phyloP scores from a whole-genome alignment of 1,284 basidiomycete genomes.

The Ceratobasidium sp. region DNA sequence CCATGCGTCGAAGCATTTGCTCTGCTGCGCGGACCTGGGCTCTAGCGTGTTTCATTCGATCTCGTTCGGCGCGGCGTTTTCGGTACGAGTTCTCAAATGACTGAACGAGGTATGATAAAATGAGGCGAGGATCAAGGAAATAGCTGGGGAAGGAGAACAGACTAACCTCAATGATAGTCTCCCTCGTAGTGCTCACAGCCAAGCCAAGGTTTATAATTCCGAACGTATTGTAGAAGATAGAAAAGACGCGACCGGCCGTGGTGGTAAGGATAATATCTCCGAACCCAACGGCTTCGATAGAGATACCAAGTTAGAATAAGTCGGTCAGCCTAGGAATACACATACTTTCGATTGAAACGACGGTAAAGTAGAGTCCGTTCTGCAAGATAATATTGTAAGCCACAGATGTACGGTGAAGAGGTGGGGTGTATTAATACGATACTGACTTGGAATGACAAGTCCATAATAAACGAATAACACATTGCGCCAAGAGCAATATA shows the following conservation, averaged over 20 bases:
- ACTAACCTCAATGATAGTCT: conserved; percentile 73
- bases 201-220: conserved; percentile 65
- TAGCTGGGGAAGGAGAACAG: neutral
- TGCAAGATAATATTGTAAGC: neutral
- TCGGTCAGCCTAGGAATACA: neutral
- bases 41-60: conserved; percentile 59
- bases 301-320: conserved; percentile 1
- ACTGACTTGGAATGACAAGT: conserved; percentile 65
- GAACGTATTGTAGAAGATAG: conserved; percentile 68
- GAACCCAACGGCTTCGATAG: conserved; percentile 72
- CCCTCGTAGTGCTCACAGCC: conserved; percentile 74
- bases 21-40: conserved; percentile 66
- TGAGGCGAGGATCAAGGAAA: conserved; percentile 50
- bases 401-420: neutral
- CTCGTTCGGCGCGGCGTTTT: conserved; percentile 62
- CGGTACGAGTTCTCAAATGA: conserved; percentile 72
- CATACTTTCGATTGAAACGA: conserved; percentile 74
- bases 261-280: conserved; percentile 76
- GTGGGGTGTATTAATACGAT: neutral
- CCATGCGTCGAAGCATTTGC: conserved; percentile 67
- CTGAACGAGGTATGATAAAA: conserved; percentile 47
- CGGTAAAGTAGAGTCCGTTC: conserved; percentile 64
- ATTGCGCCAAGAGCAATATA: conserved; percentile 80
- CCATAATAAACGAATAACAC: conserved; percentile 70
- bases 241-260: conserved; percentile 67